Percentiles rank a stretch among this genome's conserved stretches.
These are phyloP conservation scores for Paraconiothyrium brasiliense DNA, from an alignment of 2,329 filamentous ascomycete genomes.

Conservation along the genomic window DNA sequence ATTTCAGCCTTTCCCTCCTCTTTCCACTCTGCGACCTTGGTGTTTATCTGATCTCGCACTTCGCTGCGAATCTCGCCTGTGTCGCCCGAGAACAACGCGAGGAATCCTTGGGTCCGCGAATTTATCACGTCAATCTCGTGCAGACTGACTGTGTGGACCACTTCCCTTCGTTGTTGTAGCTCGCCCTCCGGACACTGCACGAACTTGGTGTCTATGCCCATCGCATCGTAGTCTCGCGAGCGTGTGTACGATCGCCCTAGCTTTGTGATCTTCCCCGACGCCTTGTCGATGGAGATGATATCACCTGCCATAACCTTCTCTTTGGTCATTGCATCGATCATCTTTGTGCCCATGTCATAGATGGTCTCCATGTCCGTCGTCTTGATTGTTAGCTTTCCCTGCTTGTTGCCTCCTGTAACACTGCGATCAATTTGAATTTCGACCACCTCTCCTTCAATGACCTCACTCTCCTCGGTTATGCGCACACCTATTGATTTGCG, in stretches of 20 bases:
- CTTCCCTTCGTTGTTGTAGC: conserved; percentile 95
- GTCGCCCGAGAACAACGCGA: conserved; percentile 96
- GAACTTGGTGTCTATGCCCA: conserved; percentile 98
- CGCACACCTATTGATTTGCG: conserved; percentile 97
- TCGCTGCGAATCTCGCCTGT: conserved; percentile 98
- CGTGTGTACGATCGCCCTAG: conserved; percentile 93
- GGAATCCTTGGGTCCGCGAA: conserved; percentile 96
- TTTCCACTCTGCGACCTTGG: conserved; percentile 98
- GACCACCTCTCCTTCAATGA: conserved; percentile 98
- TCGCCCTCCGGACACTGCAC: conserved; percentile 97
- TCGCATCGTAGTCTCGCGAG: conserved; percentile 97
- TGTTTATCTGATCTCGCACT: conserved; percentile 98
- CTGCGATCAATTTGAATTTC: conserved; percentile 98
- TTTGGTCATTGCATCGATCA: conserved; percentile 99
- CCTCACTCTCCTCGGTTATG: conserved; percentile 98
- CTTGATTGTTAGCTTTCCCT: conserved; percentile 99
- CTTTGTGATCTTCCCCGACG: conserved; percentile 97
- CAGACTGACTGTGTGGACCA: conserved; percentile 93
- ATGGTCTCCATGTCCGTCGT: conserved; percentile 99
- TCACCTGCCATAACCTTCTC: conserved; percentile 99
- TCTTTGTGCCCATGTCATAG: conserved; percentile 99
- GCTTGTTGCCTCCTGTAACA: conserved; percentile 95
- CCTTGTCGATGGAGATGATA: conserved; percentile 98
- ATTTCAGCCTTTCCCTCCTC: conserved; percentile 99
- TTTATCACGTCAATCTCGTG: conserved; percentile 99